Conservation (phyloP, 2,329 filamentous ascomycete species). For the Aureobasidium subglaciale region DNA sequence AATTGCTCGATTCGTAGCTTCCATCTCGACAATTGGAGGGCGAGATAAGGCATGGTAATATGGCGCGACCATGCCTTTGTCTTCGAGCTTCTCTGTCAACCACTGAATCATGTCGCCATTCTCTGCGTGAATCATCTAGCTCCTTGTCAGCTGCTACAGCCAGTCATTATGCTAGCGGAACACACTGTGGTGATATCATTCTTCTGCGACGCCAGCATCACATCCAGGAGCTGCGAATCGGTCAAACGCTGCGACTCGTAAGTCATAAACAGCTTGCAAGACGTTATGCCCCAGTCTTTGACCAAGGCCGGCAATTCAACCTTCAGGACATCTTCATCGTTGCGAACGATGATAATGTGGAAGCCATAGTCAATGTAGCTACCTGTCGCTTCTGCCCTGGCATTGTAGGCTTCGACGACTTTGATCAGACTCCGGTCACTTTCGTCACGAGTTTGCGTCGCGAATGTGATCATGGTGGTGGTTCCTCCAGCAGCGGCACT, state of each 20-base stretch:
- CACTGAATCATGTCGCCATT: conserved; percentile 49
- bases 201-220: conserved; percentile 33
- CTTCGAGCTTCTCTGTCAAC: conserved; percentile 48
- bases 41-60: conserved; percentile 47
- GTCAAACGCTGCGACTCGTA: conserved; percentile 34
- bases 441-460: no score
- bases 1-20: conserved; percentile 49
- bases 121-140: conserved; percentile 47
- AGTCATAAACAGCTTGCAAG: conserved; percentile 38
- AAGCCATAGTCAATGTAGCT: no score
- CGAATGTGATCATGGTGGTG: no score
- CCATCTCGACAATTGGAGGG: conserved; percentile 44
- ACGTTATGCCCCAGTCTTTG: not conserved
- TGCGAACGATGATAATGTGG: no score
- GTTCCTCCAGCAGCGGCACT: no score
- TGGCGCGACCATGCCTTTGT: conserved; percentile 41
- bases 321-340: not conserved
- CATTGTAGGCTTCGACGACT: no score
- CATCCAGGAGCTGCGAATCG: conserved; percentile 33
- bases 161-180: not conserved
- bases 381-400: no score
- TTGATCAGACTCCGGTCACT: no score
- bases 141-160: not conserved
- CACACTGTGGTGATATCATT: conserved; percentile 40
- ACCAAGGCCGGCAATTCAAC: conserved; percentile 15